Evolutionary conservation across 2,329 filamentous ascomycete species (phyloP), one percentile per base, ranked within the genome.

Genomic region (Lachnellula hyalina): DNA sequence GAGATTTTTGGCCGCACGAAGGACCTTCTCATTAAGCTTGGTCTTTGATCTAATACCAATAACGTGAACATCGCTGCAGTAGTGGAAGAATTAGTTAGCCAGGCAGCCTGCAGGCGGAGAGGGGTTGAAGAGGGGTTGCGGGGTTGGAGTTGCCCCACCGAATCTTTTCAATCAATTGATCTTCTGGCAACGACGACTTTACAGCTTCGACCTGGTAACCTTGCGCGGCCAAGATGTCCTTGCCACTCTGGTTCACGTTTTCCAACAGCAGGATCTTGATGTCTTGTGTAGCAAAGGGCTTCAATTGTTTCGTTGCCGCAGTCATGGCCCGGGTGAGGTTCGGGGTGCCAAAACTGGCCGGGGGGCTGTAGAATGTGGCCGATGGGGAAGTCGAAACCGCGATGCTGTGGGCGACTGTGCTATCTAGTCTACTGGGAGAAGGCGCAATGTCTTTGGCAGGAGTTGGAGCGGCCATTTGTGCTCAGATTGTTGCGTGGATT

Each of bases 11-110:
- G 94, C 94, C 71, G 95, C 86, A 54, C 83, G 81, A 58, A 99
- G 81, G 28, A 99, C 89, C 67, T 85, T 86, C 60, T 88, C 86
- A 8, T 85, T 93, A 70, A 99, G 82, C 76, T 94, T 96, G 35
- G 94, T 99, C 79, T 99, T 99, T 56, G 93, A 97, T 62, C 94
- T 89, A 67, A 99, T 97, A 62, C 94, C 94, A 70, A 99, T 94
- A 67, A 97, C 94, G 70, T 99, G 94, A 28, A 96, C 89, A 70
- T 96, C 89, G 58, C 90, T 96, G 55, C 28, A 32, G 28, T 32
- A 12, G 28, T 12, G 28, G 28, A 32, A 32, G 28, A 32, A 32
- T 11, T 3, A 11, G 28, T 32, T 4, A 32, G 28, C 28, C 54
- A 51, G 46, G 51, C 52, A 53, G 60, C 46, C 52, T 58, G 51